These are phyloP conservation scores for Fusarium concolor DNA, from an alignment of 2,329 filamentous ascomycete species.

Conservation along the genomic window DNA sequence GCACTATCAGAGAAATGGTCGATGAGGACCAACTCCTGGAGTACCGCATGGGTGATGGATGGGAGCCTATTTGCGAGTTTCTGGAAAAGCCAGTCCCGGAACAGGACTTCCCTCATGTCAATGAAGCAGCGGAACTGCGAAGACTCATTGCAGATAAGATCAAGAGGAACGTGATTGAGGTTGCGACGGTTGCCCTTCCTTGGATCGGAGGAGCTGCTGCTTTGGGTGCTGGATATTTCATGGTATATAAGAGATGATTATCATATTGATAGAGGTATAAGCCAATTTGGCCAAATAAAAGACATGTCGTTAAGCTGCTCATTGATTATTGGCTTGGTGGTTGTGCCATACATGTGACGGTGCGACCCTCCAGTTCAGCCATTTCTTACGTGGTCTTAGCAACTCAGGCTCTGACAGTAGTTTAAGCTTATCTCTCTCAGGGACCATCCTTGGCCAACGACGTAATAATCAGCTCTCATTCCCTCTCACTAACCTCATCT, in stretches of 20 bases:
- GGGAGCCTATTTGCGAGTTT: slow-evolving; percentile 54
- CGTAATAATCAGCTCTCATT: neutral
- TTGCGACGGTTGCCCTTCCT: slow-evolving; percentile 15
- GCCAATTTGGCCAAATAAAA: neutral
- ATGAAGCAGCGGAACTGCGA: slow-evolving; percentile 45
- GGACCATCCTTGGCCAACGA: neutral
- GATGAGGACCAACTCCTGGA: slow-evolving; percentile 46
- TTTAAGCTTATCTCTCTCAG: neutral
- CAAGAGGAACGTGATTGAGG: slow-evolving; percentile 10
- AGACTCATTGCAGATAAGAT: slow-evolving; percentile 20
- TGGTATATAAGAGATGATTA: slow-evolving; percentile 1
- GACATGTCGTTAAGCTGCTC: neutral
- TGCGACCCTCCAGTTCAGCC: neutral
- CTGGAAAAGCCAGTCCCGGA: slow-evolving; percentile 49
- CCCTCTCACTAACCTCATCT: neutral
- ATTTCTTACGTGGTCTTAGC: neutral
- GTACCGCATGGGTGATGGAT: slow-evolving; percentile 51
- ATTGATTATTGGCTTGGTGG: neutral
- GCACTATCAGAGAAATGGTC: slow-evolving; percentile 45
- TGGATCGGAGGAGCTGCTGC: slow-evolving; percentile 31
- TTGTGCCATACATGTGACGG: neutral
- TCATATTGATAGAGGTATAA: neutral
- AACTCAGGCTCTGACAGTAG: no score
- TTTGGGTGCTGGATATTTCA: slow-evolving; percentile 26
- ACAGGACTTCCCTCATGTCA: slow-evolving; percentile 49